These are phyloP conservation scores for Paraurostyla sp. DNA, from an alignment of 73 alveolate genomes.

Conservation along the genomic window DNA sequence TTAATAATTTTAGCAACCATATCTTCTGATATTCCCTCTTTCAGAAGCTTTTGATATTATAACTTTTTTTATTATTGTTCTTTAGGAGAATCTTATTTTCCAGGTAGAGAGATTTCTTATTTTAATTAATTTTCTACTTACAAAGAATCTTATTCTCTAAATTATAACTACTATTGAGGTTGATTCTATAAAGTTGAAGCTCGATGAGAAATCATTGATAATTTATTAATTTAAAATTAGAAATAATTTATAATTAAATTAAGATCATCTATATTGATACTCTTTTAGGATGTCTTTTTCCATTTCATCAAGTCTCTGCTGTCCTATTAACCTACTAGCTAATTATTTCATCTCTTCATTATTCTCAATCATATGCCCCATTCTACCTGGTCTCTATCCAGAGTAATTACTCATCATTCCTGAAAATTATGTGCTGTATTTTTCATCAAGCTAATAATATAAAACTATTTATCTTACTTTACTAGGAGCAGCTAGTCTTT, in stretches of 20 bases:
- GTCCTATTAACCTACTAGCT: constrained; percentile 36
- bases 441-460: background rate
- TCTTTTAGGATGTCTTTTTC: background rate
- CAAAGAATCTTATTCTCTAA: too few species aligned
- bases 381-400: constrained; percentile 14
- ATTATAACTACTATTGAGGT: background rate
- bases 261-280: background rate
- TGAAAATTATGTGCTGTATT: background rate
- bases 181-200: background rate
- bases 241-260: too few species aligned
- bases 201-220: background rate
- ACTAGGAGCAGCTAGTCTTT: background rate
- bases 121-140: too few species aligned
- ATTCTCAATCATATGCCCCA: constrained; percentile 37
- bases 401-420: constrained; percentile 37
- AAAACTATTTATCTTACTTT: too few species aligned
- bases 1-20: background rate
- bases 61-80: background rate
- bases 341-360: background rate
- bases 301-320: background rate
- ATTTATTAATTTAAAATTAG: too few species aligned
- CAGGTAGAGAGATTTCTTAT: background rate
- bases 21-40: constrained; percentile 34
- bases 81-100: background rate
- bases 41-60: background rate